These are phyloP conservation scores for Cerrena zonata DNA, from an alignment of 1,284 basidiomycete genomes.

Conservation along the genomic window DNA sequence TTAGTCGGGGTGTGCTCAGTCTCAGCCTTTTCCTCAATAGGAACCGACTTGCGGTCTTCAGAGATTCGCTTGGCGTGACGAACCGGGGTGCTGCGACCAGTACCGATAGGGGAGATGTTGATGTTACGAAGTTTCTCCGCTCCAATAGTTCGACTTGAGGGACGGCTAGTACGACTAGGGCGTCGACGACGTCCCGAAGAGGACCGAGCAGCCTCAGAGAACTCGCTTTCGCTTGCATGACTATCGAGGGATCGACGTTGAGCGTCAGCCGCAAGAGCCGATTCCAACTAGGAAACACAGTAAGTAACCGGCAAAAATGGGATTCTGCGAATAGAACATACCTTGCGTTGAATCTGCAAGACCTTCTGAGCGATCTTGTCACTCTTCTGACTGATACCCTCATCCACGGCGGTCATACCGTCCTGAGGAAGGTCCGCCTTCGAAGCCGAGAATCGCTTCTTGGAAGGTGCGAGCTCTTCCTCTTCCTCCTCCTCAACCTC, in stretches of 20 bases:
- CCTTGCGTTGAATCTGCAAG: constrained; percentile 77
- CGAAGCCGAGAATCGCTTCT: constrained; percentile 71
- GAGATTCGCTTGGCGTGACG: constrained; percentile 9
- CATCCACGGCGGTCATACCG: constrained; percentile 75
- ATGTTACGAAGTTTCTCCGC: constrained; percentile 12
- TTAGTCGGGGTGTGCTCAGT: constrained; percentile 8
- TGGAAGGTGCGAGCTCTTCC: constrained; percentile 38
- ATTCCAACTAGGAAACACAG: constrained; percentile 51
- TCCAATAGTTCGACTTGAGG: constrained; percentile 12
- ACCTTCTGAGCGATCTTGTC: constrained; percentile 81
- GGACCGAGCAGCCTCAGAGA: constrained; percentile 24
- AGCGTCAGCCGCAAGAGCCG: constrained; percentile 57
- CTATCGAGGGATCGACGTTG: constrained; percentile 33
- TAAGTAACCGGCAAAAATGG: constrained; percentile 6
- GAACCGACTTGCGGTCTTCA: constrained; percentile 1
- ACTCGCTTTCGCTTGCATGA: constrained; percentile 47
- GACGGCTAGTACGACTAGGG: constrained; percentile 15
- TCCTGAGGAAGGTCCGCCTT: constrained; percentile 59
- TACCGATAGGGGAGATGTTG: constrained; percentile 15
- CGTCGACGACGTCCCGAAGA: constrained; percentile 15
- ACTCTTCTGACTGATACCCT: constrained; percentile 74
- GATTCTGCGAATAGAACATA: constrained; percentile 24
- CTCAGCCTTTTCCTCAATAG: background rate
- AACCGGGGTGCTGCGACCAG: constrained; percentile 16
- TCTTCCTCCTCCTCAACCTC: constrained; percentile 48